Conservation (phyloP, 345 rosid genomes). For the Gossypium mustelinum region DNA sequence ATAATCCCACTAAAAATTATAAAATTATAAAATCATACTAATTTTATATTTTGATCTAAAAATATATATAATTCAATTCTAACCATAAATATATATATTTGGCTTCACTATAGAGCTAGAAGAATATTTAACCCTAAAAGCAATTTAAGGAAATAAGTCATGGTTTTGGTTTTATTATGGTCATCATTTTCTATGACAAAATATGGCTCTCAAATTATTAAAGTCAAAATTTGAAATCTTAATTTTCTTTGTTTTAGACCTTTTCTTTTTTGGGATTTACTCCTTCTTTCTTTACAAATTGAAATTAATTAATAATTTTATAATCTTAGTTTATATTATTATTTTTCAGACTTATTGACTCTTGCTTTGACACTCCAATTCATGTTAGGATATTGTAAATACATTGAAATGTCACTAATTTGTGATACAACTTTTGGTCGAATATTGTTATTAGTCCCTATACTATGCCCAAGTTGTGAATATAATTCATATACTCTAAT, state of each 20-base stretch:
- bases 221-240: slow-evolving; percentile 22
- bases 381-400: not conserved
- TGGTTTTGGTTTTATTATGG: slow-evolving; percentile 23
- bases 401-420: no score
- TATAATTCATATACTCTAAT: no score
- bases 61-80: no score
- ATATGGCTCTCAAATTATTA: not conserved
- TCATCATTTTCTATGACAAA: not conserved
- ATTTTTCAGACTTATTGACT: not conserved
- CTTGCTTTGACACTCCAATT: not conserved
- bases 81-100: no score
- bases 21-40: no score
- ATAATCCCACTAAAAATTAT: no score
- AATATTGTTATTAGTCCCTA: no score
- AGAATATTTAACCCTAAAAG: no score
- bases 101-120: no score
- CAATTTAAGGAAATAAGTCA: slow-evolving; percentile 19
- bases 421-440: no score
- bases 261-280: slow-evolving; percentile 44
- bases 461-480: no score
- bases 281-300: slow-evolving; percentile 34
- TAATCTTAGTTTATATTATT: not conserved
- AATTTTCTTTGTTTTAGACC: slow-evolving; percentile 23
- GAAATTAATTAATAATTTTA: not conserved
- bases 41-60: no score